Conservation (phyloP, 345 rosid species). For the Brassica incana region DNA sequence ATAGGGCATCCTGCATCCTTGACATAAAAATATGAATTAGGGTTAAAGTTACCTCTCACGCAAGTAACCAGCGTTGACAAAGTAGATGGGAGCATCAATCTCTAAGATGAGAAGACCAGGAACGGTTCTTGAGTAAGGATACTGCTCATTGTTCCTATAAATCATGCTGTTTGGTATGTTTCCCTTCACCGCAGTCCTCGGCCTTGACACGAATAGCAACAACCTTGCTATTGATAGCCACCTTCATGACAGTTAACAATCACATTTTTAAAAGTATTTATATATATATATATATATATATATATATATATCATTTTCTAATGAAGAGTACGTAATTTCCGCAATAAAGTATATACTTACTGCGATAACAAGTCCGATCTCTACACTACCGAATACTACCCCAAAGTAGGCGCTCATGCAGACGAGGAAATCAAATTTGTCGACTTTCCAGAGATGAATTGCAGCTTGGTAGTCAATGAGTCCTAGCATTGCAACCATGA, state of each 20-base stretch:
- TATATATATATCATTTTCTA: too few species aligned
- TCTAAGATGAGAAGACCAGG: slow-evolving; percentile 82
- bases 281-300: neutral
- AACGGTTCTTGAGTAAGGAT: slow-evolving; percentile 55
- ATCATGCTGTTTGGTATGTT: slow-evolving; percentile 76
- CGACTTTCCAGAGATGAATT: slow-evolving; percentile 77
- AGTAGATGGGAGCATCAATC: slow-evolving; percentile 80
- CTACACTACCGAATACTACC: slow-evolving; percentile 84
- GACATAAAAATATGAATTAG: neutral
- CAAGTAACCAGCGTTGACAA: slow-evolving; percentile 84
- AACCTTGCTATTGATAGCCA: slow-evolving; percentile 64
- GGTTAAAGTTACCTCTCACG: slow-evolving; percentile 70
- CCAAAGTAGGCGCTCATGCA: slow-evolving; percentile 79
- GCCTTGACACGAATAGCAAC: slow-evolving; percentile 77
- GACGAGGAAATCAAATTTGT: slow-evolving; percentile 81
- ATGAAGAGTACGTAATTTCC: neutral
- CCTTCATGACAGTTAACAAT: slow-evolving; percentile 41
- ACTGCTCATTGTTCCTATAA: slow-evolving; percentile 80
- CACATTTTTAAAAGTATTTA: neutral
- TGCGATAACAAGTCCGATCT: slow-evolving; percentile 70
- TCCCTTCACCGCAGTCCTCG: slow-evolving; percentile 66
- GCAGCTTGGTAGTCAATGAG: slow-evolving; percentile 85
- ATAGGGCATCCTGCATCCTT: neutral
- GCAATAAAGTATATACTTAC: slow-evolving; percentile 41
- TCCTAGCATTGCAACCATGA: slow-evolving; percentile 85